phyloP scores from a whole-genome alignment of 2,329 filamentous ascomycete species.

The Hymenoscyphus fructigenus region DNA sequence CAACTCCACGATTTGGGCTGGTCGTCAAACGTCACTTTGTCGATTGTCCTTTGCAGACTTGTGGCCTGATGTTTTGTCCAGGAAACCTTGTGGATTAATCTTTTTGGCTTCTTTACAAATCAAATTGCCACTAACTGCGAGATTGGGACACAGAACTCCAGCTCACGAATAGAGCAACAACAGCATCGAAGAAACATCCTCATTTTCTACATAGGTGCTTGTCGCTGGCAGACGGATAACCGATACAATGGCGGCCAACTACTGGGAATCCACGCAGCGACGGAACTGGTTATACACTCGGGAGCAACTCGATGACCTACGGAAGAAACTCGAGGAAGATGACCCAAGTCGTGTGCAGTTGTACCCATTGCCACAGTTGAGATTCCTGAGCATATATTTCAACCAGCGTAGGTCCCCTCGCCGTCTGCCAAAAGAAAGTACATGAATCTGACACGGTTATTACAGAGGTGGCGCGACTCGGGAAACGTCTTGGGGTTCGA shows the following conservation, averaged over 20 bases:
- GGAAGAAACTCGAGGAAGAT: slow-evolving; percentile 74
- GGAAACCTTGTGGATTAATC: neutral
- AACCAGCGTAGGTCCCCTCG: slow-evolving; percentile 69
- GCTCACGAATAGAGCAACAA: neutral
- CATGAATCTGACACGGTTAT: neutral
- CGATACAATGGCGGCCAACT: slow-evolving; percentile 60
- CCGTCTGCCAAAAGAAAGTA: neutral
- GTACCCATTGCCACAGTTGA: slow-evolving; percentile 77
- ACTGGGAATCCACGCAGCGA: slow-evolving; percentile 92
- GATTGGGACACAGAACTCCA: neutral
- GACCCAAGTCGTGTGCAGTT: slow-evolving; percentile 72
- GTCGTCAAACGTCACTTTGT: neutral
- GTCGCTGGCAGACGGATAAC: neutral
- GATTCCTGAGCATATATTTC: slow-evolving; percentile 87
- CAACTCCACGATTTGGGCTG: neutral
- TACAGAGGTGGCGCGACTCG: slow-evolving; percentile 76
- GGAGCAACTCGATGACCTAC: slow-evolving; percentile 72
- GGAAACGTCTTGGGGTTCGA: slow-evolving; percentile 77
- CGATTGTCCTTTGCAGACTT: neutral
- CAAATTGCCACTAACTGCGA: neutral
- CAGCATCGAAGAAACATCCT: neutral
- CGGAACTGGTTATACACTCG: slow-evolving; percentile 89
- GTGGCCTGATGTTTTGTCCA: neutral
- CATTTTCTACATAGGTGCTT: neutral
- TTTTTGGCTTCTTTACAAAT: neutral